phyloP scores from a whole-genome alignment of 331 rosid genomes.

The Erythrophleum ivorense region DNA sequence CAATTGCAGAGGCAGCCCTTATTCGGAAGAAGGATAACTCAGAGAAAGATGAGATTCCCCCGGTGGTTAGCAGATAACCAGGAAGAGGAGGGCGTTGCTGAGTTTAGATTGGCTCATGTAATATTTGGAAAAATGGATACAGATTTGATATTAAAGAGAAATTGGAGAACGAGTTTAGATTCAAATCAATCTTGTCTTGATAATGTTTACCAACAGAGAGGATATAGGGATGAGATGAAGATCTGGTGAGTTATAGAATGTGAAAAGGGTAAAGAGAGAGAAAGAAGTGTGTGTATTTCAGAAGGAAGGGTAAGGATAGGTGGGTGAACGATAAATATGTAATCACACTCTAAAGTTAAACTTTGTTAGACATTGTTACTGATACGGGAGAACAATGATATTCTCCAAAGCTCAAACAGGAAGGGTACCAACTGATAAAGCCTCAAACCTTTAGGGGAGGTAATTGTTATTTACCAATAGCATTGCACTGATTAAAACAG shows the following conservation, averaged over 20 bases:
- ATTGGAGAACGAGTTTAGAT: background rate
- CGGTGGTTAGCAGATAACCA: background rate
- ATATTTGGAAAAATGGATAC: background rate
- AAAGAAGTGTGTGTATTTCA: background rate
- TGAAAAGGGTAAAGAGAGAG: background rate
- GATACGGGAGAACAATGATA: background rate
- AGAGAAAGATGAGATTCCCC: background rate
- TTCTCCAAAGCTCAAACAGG: background rate
- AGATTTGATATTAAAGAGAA: background rate
- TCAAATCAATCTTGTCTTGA: background rate
- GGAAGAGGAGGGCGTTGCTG: background rate
- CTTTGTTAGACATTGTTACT: background rate
- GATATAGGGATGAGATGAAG: background rate
- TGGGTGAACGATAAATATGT: background rate
- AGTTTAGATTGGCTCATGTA: background rate
- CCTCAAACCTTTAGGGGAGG: background rate
- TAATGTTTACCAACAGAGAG: background rate
- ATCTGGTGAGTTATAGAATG: background rate
- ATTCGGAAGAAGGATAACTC: background rate
- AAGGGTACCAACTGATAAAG: slow-evolving; percentile 6
- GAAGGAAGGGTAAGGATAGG: background rate
- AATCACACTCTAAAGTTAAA: background rate
- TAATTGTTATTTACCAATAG: background rate
- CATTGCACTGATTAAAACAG: background rate
- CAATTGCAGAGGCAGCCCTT: background rate